Evolutionary conservation across 768 basidiomycete genomes (phyloP), one percentile per base, ranked within the genome.

Genomic region (Pisolithus orientalis): DNA sequence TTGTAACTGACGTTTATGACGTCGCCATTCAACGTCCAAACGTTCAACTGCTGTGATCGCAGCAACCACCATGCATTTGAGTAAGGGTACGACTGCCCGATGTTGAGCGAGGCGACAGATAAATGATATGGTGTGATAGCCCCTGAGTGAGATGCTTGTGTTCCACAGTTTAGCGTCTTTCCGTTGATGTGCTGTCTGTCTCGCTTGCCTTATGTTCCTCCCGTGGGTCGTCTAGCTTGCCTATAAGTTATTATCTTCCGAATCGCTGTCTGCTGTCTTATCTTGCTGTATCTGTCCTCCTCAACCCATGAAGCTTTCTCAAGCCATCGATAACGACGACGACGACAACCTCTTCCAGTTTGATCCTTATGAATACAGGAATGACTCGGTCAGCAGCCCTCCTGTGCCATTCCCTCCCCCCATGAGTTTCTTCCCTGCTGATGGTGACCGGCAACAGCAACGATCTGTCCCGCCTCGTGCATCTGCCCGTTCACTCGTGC

Each of bases 241-340:
- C 13, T 25, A 31, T 44, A 21, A 39, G 53, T 24, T 61, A 45
- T 48, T 47, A 55, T 59, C 55, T 66, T 42, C 60, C 50, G 6
- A 24, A 2, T 44, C 25, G 25, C 14, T 21, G 21, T 21, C 21
- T 21, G 21, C 21, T 21, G 34, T 34, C 11, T 34, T 34, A 34
- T 34, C 34, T 34, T 57, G 47, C 60, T 62, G 42, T 9, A 59
- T 62, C 50, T 32, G 62, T 58, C n/a, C 48, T 8, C 51, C 60
- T 62, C 50, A 42, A 58, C 39, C 56, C 69, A 77, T 76, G 75
- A 68, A 70, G 69, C 67, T 66, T 54, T 61, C 59, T 51, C 55
- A 56, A 59, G 64, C 59, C 65, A 74, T 76, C 76, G 79, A 83
- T 79, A 78, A 77, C 73, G 72, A 76, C 21, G 21, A 21, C 21